phyloP scores from a whole-genome alignment of 441 rosid species.

The Populus hybrid region DNA sequence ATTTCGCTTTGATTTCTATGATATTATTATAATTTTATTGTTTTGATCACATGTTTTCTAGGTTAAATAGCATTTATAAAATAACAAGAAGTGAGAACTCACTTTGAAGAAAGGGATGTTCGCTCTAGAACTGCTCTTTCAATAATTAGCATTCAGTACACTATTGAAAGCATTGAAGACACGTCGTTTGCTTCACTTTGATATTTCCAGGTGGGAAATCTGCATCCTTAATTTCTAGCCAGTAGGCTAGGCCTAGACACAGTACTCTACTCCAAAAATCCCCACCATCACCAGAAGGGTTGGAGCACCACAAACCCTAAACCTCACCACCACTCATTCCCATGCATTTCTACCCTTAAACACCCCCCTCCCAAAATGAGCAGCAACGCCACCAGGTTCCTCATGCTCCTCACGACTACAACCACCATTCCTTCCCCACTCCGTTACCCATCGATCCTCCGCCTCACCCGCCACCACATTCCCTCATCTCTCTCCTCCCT shows the following conservation, averaged over 20 bases:
- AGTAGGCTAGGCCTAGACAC: neutral
- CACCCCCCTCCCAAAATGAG: slow-evolving; percentile 29
- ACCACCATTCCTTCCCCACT: slow-evolving; percentile 30
- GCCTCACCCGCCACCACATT: slow-evolving; percentile 14
- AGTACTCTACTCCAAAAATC: neutral
- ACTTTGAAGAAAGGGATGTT: too few species aligned
- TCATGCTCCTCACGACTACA: slow-evolving; percentile 47
- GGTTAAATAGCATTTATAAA: too few species aligned
- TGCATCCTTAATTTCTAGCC: neutral
- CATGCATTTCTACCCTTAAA: slow-evolving; percentile 2
- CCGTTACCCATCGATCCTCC: slow-evolving; percentile 19
- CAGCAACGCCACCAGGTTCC: slow-evolving; percentile 54
- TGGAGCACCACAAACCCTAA: neutral
- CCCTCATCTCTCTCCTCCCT: slow-evolving; percentile 8
- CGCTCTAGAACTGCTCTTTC: too few species aligned
- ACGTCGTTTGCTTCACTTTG: neutral
- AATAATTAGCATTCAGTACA: too few species aligned
- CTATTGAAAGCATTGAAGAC: neutral
- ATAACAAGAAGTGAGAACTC: too few species aligned
- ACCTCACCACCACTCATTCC: neutral
- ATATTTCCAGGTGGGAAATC: neutral
- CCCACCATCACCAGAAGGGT: slow-evolving; percentile 11
- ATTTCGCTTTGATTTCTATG: too few species aligned
- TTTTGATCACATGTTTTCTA: too few species aligned
- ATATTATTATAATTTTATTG: accelerated